Base-by-base conservation (phyloP, 2,329 filamentous ascomycete species). In the Fulvia fulva region DNA sequence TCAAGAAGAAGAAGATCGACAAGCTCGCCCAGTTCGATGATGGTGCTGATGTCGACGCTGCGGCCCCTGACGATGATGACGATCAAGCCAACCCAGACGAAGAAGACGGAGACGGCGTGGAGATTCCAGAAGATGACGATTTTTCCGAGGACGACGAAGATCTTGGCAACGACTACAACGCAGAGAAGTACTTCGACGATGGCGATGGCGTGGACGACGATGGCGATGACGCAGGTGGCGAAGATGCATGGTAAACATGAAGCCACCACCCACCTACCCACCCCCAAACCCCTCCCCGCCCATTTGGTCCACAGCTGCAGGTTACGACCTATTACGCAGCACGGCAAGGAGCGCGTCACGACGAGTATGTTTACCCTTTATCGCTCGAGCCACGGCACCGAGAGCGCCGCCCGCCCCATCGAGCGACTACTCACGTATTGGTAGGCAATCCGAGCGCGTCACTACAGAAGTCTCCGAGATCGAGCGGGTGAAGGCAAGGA, bases 81-180 rank as follows among this genome's bases (percentile, higher is more conserved):
- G 62, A 57, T 5, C 56, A 91, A 89, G 73, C 87, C 85, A 3
- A 89, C 86, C 16, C 90, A 88, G 64, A 82, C 83, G 25, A 80
- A 88, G 56, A 76, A 80, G 21, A 55, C 53, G 63, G 63, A 57
- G 64, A 66, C 25, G 61, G 51, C 11, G 45, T 62, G 11, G 63
- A 63, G 23, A 44, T 56, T 7, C 61, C 56, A 12, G 53, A 58
- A 41, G 64, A 66, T 44, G 59, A 65, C 54, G 79, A 85, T 59
- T 74, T 88, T 52, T 78, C 86, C 14, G 80, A 78, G 11, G 88
- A 87, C 16, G 80, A 82, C 53, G 80, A 77, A 70, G 84, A 82
- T 61, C 74, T 81, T 1, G 77, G 77, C 16, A 78, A 88, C 11
- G 78, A 81, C 0, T 78, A 84, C 0, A 87, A 83, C 0, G 81